Base-by-base conservation (phyloP, 768 basidiomycete genomes). In the Termitomyces sp. region DNA sequence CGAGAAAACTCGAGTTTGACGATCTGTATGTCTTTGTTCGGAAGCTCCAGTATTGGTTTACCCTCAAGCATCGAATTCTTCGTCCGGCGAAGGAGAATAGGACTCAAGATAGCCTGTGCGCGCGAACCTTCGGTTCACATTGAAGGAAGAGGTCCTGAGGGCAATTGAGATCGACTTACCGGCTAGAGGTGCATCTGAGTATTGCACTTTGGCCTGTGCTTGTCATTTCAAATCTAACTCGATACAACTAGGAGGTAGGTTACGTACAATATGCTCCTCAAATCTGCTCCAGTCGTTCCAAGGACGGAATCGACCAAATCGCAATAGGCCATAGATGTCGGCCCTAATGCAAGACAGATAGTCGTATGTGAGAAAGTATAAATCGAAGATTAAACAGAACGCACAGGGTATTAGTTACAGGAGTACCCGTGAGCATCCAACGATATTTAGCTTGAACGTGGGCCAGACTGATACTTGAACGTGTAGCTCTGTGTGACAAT, bases 351-450 rank as follows among this genome's bases (percentile, higher is more conserved):
- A 48, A 22, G 9, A 36, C 3, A 26, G 4, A 26, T n/a, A 20
- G 26, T 39, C 13, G 41, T n/a, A n/a, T n/a, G 26, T 26, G 18
- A 9, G 36, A 34, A 10, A 37, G 13, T 26, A n/a, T 15, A 6
- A 7, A 3, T 34, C 22, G 2, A 20, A 20, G 12, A 24, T 46
- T 24, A 18, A 28, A 12, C 16, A 41, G 26, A 18, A 57, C 77
- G 4, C 63, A 87, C 87, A 84, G 70, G 3, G 85, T 82, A 56
- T 90, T 88, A 0, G 87, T 88, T 10, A 89, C 81, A 1, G 88
- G 87, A 0, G 88, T 89, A 36, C 88, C 87, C 0, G 88, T 91
- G 26, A 92, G 74, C 75, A 84, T 83, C 92, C 92, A 94, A 22
- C 90, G 75, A 63, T 87, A 86, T 59, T 79, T 84, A 0, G 85